These are phyloP conservation scores for Chlorella vulgaris DNA, from an alignment of 139 green algal genomes.

Conservation along the genomic window DNA sequence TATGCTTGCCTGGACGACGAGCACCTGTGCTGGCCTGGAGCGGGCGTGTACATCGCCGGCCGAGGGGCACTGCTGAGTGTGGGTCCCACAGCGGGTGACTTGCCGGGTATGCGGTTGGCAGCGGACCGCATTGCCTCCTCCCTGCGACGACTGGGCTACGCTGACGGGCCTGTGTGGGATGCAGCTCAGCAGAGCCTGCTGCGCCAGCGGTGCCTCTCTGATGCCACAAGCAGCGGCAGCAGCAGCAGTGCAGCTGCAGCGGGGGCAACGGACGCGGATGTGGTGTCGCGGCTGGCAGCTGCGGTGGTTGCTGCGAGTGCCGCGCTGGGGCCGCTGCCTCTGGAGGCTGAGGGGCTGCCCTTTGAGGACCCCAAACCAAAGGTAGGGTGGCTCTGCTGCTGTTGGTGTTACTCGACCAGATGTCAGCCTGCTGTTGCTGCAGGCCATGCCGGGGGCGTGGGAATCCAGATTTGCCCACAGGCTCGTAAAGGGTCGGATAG, in stretches of 20 bases:
- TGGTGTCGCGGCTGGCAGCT: neutral
- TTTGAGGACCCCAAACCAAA: slow-evolving; percentile 6
- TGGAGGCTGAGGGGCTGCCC: slow-evolving; percentile 14
- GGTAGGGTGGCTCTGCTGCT: neutral
- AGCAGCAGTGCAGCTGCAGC: neutral
- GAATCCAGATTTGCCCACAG: too few relatives aligned
- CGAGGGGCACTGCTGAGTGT: slow-evolving; percentile 27
- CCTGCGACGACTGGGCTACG: slow-evolving; percentile 20
- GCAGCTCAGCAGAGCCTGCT: neutral
- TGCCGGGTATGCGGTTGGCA: slow-evolving; percentile 37
- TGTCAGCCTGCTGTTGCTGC: too few relatives aligned
- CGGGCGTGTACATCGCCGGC: slow-evolving; percentile 27
- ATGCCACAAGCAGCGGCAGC: neutral
- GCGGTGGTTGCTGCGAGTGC: neutral
- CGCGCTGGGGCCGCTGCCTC: neutral
- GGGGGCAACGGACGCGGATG: too few relatives aligned
- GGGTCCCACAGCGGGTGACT: slow-evolving; percentile 31
- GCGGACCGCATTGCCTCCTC: slow-evolving; percentile 30
- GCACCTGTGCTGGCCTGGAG: slow-evolving; percentile 27
- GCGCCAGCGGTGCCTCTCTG: neutral
- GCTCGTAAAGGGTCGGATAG: too few relatives aligned
- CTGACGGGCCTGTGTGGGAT: slow-evolving; percentile 2
- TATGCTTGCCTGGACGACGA: slow-evolving; percentile 29
- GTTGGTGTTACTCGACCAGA: neutral
- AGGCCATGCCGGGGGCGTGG: too few relatives aligned